phyloP scores from a whole-genome alignment of 495 filamentous ascomycete species.

The Aspergillus homomorphus region DNA sequence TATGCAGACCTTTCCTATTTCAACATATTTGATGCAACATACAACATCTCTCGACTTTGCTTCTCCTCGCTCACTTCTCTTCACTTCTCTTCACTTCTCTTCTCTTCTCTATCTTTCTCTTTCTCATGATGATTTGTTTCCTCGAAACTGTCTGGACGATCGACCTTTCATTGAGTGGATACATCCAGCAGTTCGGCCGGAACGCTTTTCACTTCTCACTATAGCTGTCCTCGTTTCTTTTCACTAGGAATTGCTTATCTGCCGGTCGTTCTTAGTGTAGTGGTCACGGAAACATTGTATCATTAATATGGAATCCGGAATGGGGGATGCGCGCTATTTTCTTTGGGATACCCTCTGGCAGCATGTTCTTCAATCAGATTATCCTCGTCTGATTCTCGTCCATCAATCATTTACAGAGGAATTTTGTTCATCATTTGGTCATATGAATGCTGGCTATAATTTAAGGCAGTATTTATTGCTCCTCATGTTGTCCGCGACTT shows the following conservation, averaged over 20 bases:
- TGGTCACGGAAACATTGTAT: neutral
- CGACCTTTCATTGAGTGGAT: neutral
- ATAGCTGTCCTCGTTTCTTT: neutral
- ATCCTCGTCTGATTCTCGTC: neutral
- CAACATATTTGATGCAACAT: slow-evolving; percentile 10
- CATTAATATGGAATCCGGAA: neutral
- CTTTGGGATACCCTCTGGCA: neutral
- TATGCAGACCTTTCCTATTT: slow-evolving; percentile 19
- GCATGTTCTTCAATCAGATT: too few relatives aligned
- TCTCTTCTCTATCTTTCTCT: slow-evolving; percentile 9
- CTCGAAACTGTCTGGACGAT: neutral
- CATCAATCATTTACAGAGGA: neutral
- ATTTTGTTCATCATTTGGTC: neutral
- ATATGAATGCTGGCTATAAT: neutral
- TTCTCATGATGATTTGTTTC: slow-evolving; percentile 3
- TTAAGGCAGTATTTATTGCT: neutral
- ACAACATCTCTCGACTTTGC: neutral
- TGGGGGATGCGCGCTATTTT: neutral
- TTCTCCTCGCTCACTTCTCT: neutral
- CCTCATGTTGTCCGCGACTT: neutral
- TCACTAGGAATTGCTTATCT: neutral
- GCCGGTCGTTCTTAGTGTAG: neutral
- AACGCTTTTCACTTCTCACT: too few relatives aligned
- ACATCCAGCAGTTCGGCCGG: neutral
- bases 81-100: slow-evolving; percentile 4